A percentile compares a stretch with the other conserved stretches of the same genome.
These are phyloP conservation scores for Penicillium polonicum DNA, from an alignment of 2,329 filamentous ascomycete species.

Conservation along the genomic window DNA sequence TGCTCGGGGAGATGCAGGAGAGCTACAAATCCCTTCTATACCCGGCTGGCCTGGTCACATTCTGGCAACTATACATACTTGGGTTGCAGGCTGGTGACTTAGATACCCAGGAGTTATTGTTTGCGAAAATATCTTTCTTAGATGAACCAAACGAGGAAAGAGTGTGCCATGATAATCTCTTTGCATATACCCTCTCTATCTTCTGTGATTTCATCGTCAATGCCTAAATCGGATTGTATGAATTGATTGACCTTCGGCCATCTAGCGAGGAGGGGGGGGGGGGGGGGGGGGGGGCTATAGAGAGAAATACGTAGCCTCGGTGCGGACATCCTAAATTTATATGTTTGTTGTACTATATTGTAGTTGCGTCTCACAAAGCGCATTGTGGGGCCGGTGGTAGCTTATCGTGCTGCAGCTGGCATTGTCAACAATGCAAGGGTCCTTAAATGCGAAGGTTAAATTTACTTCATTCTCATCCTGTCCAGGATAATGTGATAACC, in stretches of 20 bases:
- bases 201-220: neutral
- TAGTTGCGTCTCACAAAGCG: neutral
- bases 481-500: neutral
- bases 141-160: neutral
- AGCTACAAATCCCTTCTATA: neutral
- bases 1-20: neutral
- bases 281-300: neutral
- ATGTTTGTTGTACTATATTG: neutral
- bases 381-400: neutral
- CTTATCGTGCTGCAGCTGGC: neutral
- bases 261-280: too few species aligned
- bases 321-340: neutral
- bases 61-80: conserved; percentile 5
- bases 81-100: conserved; percentile 7
- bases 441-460: neutral
- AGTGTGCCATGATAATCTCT: neutral
- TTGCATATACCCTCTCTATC: neutral
- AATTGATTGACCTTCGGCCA: neutral
- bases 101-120: conserved; percentile 21
- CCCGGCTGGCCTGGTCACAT: conserved; percentile 2
- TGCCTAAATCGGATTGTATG: neutral
- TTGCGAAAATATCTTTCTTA: neutral
- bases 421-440: neutral
- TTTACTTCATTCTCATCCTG: neutral
- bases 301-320: neutral